Base-by-base conservation (phyloP, 2,329 filamentous ascomycete species). In the Gliomastix tumulicola region DNA sequence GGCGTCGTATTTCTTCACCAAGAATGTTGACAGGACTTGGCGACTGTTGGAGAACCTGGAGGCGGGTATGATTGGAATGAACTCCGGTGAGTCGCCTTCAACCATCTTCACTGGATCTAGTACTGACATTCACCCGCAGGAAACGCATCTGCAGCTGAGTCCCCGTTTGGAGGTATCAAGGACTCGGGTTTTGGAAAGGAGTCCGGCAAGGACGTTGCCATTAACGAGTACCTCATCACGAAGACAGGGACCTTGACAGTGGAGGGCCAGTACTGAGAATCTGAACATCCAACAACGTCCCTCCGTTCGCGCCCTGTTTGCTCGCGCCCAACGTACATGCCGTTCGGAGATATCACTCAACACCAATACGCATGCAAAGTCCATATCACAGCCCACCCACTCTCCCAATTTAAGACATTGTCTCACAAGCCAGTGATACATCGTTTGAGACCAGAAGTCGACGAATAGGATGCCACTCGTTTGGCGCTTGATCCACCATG, bases 1-100 rank as follows among this genome's bases (percentile, higher is more conserved):
- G 22, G 81, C 83, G 1, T 82, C 78, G 3, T 86, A 86, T 57
- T 84, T 84, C 59, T 86, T 79, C 59, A 82, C 59, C 31, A 55
- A 56, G 40, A 53, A 69, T 45, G 47, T 63, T n/a, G 54, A 55
- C 30, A 47, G 66, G 4, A 48, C 59, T 15, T 66, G 60, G 56
- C 55, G 64, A 21, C 55, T 71, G 21, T 62, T 63, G 18, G 66
- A 69, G 43, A 60, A 55, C 16, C 55, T 81, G 21, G 71, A 81
- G 36, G 59, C 53, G 13, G 57, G 58, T 11, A 60, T 60, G 55
- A 47, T 61, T 35, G 56, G 56, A 11, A 39, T 60, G 71, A 74
- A 64, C 43, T 62, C 6, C n/a, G 37, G 37, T 30, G 18, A 30
- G 31, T 34, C n/a, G n/a, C n/a, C n/a, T 15, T n/a, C n/a, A 12